phyloP scores from a whole-genome alignment of 495 filamentous ascomycete genomes.

The Penicillium riverlandense region DNA sequence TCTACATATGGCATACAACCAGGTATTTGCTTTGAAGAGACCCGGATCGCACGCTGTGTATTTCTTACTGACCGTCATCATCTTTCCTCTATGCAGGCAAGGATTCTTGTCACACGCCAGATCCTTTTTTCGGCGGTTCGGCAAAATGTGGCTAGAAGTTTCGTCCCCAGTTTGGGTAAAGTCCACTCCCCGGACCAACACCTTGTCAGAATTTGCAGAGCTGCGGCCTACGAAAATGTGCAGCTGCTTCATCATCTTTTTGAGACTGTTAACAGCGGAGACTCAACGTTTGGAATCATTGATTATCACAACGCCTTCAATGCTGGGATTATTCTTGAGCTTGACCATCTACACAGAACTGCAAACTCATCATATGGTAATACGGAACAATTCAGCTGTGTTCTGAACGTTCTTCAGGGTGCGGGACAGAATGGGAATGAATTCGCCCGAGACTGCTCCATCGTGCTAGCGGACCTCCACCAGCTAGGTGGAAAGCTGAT shows the following conservation, averaged over 20 bases:
- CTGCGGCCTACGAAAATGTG: slow-evolving; percentile 13
- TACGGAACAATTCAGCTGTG: too few relatives aligned
- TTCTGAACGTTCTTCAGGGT: too few relatives aligned
- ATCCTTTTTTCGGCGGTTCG: slow-evolving; percentile 30
- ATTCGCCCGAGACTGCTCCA: too few relatives aligned
- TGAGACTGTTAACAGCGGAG: slow-evolving; percentile 7
- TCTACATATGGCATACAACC: slow-evolving; percentile 38
- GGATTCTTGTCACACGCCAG: slow-evolving; percentile 21
- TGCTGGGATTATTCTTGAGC: slow-evolving; percentile 31
- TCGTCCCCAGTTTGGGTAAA: slow-evolving; percentile 5
- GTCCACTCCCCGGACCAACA: slow-evolving; percentile 11
- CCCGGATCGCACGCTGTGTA: background rate
- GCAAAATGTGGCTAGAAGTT: slow-evolving; percentile 20
- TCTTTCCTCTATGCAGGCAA: background rate
- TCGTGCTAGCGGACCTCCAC: too few relatives aligned
- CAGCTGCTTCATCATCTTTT: slow-evolving; percentile 19
- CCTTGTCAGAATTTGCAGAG: too few relatives aligned
- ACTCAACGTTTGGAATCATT: slow-evolving; percentile 18
- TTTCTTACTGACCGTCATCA: too few relatives aligned
- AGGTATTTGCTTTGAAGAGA: slow-evolving; percentile 11
- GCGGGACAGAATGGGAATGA: too few relatives aligned
- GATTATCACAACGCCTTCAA: slow-evolving; percentile 39
- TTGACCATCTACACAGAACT: slow-evolving; percentile 2
- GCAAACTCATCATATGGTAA: background rate
- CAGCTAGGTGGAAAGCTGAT: too few relatives aligned